Percentiles rank a stretch among this genome's conserved stretches.
phyloP scores from a whole-genome alignment of 2,329 filamentous ascomycete genomes.

The Colletotrichum tabaci region DNA sequence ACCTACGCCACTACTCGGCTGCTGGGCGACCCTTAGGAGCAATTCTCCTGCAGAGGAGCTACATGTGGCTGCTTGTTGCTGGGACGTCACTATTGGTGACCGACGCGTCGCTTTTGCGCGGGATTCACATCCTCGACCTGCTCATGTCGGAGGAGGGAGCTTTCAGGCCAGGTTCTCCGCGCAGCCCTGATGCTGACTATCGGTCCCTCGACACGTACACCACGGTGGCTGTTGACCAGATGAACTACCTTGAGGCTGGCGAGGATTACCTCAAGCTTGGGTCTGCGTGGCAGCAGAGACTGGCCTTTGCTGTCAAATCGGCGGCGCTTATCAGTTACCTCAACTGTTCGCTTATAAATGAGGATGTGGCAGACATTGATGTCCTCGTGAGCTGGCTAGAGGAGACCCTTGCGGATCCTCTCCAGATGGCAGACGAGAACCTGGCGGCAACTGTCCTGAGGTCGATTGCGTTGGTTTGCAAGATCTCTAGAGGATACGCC shows the following conservation, averaged over 20 bases:
- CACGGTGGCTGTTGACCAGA: constrained; percentile 83
- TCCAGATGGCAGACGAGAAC: constrained; percentile 85
- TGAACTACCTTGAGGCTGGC: constrained; percentile 88
- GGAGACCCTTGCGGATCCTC: constrained; percentile 81
- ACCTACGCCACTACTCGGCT: constrained; percentile 85
- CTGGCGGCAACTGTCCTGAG: constrained; percentile 86
- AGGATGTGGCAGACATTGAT: constrained; percentile 85
- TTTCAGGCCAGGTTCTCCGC: constrained; percentile 58
- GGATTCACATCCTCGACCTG: constrained; percentile 79
- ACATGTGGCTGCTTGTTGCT: constrained; percentile 87
- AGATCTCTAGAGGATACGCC: constrained; percentile 79
- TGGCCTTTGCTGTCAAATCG: constrained; percentile 89
- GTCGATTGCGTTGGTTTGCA: constrained; percentile 85
- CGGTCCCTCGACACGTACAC: constrained; percentile 75
- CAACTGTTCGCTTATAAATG: constrained; percentile 87
- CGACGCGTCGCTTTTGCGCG: constrained; percentile 71
- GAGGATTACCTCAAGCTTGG: constrained; percentile 91
- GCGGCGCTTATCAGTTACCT: constrained; percentile 86
- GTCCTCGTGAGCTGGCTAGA: constrained; percentile 89
- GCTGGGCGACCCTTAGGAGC: constrained; percentile 87
- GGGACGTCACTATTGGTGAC: constrained; percentile 81
- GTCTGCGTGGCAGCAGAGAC: constrained; percentile 86
- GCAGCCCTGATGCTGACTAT: constrained; percentile 65
- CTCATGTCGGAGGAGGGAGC: constrained; percentile 73
- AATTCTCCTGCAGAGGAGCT: constrained; percentile 90